Conservation (phyloP, 371 early-diverging fungal genomes). For the Dichotomocladium elegans region DNA sequence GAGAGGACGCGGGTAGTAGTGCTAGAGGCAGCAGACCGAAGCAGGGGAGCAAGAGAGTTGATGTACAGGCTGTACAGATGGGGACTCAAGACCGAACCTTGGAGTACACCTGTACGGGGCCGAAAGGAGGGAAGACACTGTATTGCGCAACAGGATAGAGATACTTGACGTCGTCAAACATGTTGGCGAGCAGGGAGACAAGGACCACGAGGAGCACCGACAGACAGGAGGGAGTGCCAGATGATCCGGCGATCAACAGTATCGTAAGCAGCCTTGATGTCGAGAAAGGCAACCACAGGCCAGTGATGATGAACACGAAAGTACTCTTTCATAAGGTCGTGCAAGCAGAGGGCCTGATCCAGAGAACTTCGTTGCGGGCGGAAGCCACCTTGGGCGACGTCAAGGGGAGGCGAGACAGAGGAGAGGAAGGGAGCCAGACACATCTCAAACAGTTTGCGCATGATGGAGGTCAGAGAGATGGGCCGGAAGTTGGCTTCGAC, state of each 20-base stretch:
- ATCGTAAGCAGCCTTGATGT: too few relatives aligned
- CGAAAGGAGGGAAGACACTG: neutral
- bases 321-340: slow-evolving; percentile 5
- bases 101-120: slow-evolving; percentile 13
- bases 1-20: slow-evolving; percentile 1
- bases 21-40: slow-evolving; percentile 2
- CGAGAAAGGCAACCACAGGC: slow-evolving; percentile 14
- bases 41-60: slow-evolving; percentile 3
- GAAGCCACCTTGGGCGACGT: slow-evolving; percentile 31
- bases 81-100: slow-evolving; percentile 21
- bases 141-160: neutral
- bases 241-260: slow-evolving; percentile 9
- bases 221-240: slow-evolving; percentile 2
- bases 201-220: neutral
- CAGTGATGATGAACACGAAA: neutral
- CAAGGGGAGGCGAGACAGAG: neutral
- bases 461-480: slow-evolving; percentile 9
- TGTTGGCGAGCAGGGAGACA: neutral
- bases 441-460: slow-evolving; percentile 8
- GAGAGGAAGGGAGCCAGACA: neutral
- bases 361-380: slow-evolving; percentile 15
- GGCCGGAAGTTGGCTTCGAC: slow-evolving; percentile 16
- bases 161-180: slow-evolving; percentile 7
- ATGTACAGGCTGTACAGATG: slow-evolving; percentile 23
- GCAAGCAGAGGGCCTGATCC: slow-evolving; percentile 22